Base-by-base conservation (phyloP, 1,139 yeast species). In the Candida tropicalis region DNA sequence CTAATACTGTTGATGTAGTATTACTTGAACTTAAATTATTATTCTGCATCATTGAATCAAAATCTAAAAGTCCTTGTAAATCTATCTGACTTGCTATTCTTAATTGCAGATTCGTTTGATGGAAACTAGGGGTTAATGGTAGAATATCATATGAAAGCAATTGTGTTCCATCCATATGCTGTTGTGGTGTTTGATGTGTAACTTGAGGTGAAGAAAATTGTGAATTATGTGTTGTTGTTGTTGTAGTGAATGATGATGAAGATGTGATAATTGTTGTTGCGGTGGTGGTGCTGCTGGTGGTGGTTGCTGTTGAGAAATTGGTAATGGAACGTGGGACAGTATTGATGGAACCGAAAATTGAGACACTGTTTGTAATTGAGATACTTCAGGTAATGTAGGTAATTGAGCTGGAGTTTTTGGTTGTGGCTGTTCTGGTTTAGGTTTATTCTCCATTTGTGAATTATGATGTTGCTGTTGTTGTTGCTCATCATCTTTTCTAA, bases 31-130 rank as follows among this genome's bases (percentile, higher is more conserved):
- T 29, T 8, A 15, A 7, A 17, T 17, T 10, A n/a, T 17, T 17
- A 22, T 31, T 16, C 8, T 31, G 34, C 15, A 31, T 16, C 15
- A 31, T 10, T 5, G 23, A 17, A 25, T 45, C 39, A 28, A 50
- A 43, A 33, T 48, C 52, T 28, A 50, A 36, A 6, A 50, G 39
- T 13, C 48, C 52, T 26, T 44, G 45, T 8, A 50, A 33, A 32
- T 49, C 47, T 17, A 49, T 41, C 24, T 44, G 44, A 11, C 46
- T 42, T 4, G 46, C 44, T 13, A 47, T 39, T 23, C 45, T 35
- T 17, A 42, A 46, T 34, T 44, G 48, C 34, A 36, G 43, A 16
- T 39, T 39, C 8, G 38, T 17, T 8, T 37, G 43, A 13, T 12
- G 35, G 16, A 42, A 35, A 32, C 12, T 22, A 4, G 29, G 44